Evolutionary conservation across 768 basidiomycete genomes (phyloP).

Genomic region (Lactarius deliciosus): DNA sequence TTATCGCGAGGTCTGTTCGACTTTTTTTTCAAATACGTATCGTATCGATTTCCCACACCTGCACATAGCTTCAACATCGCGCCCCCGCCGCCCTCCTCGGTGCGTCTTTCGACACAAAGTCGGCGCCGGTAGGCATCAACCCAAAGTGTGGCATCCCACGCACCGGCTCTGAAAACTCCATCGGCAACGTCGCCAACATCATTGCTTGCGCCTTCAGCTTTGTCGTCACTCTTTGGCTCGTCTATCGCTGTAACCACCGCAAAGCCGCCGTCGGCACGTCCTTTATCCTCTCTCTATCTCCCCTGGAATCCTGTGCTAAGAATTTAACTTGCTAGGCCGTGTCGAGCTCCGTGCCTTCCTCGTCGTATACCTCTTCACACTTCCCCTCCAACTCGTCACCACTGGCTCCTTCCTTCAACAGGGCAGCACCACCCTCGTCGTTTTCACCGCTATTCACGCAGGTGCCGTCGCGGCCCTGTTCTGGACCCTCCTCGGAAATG

Average conservation of each 20-base stretch:
- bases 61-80: slow-evolving; percentile 36
- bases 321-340: slow-evolving; percentile 49
- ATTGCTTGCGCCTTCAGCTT: slow-evolving; percentile 75
- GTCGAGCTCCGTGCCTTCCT: slow-evolving; percentile 70
- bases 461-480: slow-evolving; percentile 75
- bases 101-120: slow-evolving; percentile 43
- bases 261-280: slow-evolving; percentile 81
- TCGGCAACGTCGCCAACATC: slow-evolving; percentile 88
- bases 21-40: slow-evolving; percentile 6
- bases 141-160: slow-evolving; percentile 75
- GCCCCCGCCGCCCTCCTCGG: slow-evolving; percentile 40
- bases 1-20: slow-evolving; percentile 69
- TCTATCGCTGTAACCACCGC: slow-evolving; percentile 57
- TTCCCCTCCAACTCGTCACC: slow-evolving; percentile 78
- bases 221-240: slow-evolving; percentile 55
- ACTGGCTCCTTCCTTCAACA: slow-evolving; percentile 79
- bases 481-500: slow-evolving; percentile 77
- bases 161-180: slow-evolving; percentile 52
- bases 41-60: slow-evolving; percentile 2
- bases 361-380: slow-evolving; percentile 62
- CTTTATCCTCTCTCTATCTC: neutral
- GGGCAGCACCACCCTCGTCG: slow-evolving; percentile 67
- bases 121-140: slow-evolving; percentile 82
- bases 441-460: slow-evolving; percentile 76
- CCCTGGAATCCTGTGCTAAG: slow-evolving; percentile 6